Base-by-base conservation (phyloP, 306 rosid genomes). In the Vicia faba region DNA sequence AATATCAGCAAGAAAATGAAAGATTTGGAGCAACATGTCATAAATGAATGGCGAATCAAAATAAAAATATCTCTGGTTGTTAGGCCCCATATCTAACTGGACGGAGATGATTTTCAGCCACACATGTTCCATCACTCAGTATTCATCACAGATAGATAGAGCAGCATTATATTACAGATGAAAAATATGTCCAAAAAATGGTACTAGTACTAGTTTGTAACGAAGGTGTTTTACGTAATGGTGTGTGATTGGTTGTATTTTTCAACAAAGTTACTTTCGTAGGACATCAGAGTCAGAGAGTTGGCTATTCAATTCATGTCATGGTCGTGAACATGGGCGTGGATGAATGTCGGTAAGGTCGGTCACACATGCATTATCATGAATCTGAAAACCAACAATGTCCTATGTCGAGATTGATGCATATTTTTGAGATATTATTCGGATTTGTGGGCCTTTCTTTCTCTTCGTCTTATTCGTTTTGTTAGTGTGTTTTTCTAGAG, bases 391-490 rank as follows among this genome's bases (percentile, higher is more conserved):
- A n/a, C n/a, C 56, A 19, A 58, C 46, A 16, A 7, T 20, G 7
- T 44, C 23, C 64, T 4, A 9, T 38, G 57, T 60, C 23, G 29
- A n/a, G 1, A 10, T 11, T 49, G 50, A 31, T 19, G 9, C 35
- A 15, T 12, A 8, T 39, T 57, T 4, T 55, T 2, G 35, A 80
- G 78, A 80, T 71, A 60, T 75, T 70, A 0, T 80, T 80, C 39
- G 38, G 80, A 80, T 80, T 70, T 19, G 74, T 66, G 74, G 78
- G 45, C 33, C 71, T 64, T 31, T 9, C 0, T 13, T 48, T 55
- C 36, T 41, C 7, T 4, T 40, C 6, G 44, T 20, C 59, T 54
- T 35, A 5, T 53, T 61, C 23, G 16, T 1, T 57, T 23, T 60
- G 12, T 75, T 68, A 25, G 7, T 48, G 35, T 9, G 23, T 28